phyloP scores from a whole-genome alignment of 2,329 filamentous ascomycete species.

The Blastomyces emzantsi region DNA sequence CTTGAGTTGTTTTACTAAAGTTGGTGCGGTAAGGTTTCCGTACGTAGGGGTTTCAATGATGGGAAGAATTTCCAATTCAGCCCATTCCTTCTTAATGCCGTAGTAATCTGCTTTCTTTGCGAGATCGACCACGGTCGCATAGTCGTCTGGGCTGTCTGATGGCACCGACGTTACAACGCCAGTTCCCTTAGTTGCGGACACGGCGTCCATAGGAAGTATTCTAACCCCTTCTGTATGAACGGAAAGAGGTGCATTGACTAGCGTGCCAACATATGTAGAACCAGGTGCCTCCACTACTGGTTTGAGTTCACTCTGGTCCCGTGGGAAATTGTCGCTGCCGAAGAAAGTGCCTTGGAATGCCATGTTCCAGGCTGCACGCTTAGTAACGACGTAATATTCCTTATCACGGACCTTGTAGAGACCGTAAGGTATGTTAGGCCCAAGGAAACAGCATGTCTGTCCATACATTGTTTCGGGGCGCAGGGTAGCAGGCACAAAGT shows the following conservation, averaged over 20 bases:
- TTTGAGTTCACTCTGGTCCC: constrained; percentile 61
- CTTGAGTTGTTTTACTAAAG: constrained; percentile 84
- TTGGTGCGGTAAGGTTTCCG: constrained; percentile 72
- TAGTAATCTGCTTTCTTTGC: constrained; percentile 95
- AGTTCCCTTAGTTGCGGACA: constrained; percentile 88
- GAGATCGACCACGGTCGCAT: constrained; percentile 76
- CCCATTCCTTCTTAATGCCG: constrained; percentile 94
- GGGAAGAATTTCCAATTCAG: constrained; percentile 76
- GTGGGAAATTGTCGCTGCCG: constrained; percentile 37
- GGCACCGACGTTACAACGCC: constrained; percentile 94
- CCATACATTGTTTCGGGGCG: constrained; percentile 99
- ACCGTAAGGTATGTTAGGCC: constrained; percentile 80
- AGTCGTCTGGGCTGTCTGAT: constrained; percentile 93
- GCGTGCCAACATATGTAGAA: constrained; percentile 73
- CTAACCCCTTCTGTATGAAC: constrained; percentile 73
- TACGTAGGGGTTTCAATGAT: constrained; percentile 85
- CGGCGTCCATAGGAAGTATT: constrained; percentile 90
- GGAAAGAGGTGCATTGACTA: constrained; percentile 82
- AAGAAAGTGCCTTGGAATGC: constrained; percentile 83
- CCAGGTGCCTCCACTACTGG: constrained; percentile 68
- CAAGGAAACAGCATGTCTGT: constrained; percentile 91
- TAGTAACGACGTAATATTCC: constrained; percentile 76
- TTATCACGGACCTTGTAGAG: constrained; percentile 69
- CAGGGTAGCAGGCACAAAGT: constrained; percentile 83
- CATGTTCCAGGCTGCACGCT: constrained; percentile 87